Evolutionary conservation across 495 filamentous ascomycete species (phyloP).

Genomic region (Copromyces sp.): DNA sequence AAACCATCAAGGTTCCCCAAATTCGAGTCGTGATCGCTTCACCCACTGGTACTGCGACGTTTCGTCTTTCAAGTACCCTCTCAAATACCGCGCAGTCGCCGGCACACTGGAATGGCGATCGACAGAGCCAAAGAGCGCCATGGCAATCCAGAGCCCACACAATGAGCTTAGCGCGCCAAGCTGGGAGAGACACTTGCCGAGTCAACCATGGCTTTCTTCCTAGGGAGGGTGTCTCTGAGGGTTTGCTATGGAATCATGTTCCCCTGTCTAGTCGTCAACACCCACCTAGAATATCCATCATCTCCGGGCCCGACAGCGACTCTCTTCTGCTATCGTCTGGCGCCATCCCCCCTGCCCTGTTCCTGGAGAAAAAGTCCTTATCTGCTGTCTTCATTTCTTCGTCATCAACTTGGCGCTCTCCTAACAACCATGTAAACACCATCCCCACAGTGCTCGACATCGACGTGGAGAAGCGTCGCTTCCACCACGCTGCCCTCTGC

Average conservation of each 20-base stretch:
- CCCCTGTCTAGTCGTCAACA: background rate
- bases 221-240: background rate
- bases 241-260: background rate
- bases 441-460: background rate
- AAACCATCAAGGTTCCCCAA: background rate
- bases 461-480: background rate
- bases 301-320: background rate
- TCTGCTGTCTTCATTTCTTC: background rate
- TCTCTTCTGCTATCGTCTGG: background rate
- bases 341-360: background rate
- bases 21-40: background rate
- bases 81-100: background rate
- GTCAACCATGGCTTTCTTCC: background rate
- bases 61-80: background rate
- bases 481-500: background rate
- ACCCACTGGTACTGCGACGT: background rate
- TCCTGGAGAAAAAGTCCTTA: background rate
- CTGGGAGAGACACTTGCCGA: background rate
- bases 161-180: background rate
- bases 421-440: background rate
- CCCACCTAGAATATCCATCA: background rate
- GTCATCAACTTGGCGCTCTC: background rate
- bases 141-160: background rate
- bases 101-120: background rate
- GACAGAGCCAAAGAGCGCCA: background rate